These are phyloP conservation scores for Mycena vulgaris DNA, from an alignment of 768 basidiomycete genomes.

Conservation along the genomic window DNA sequence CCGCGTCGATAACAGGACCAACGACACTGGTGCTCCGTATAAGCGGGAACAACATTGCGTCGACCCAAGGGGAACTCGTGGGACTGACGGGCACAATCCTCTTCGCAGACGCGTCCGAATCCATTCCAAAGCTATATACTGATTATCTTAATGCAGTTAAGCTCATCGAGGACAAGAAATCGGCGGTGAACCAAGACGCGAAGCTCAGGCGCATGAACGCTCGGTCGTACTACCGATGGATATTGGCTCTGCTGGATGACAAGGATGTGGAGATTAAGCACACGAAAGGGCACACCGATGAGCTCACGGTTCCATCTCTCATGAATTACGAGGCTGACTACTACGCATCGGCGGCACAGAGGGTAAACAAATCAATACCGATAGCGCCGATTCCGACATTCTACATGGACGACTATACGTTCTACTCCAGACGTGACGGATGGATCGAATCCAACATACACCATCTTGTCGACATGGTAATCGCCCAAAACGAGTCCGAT, in stretches of 20 bases:
- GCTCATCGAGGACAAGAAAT: neutral
- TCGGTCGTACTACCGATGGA: slow-evolving; percentile 20
- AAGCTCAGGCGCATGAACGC: slow-evolving; percentile 17
- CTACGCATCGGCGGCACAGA: slow-evolving; percentile 18
- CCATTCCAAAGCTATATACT: neutral
- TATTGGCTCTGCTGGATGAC: neutral
- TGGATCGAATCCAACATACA: slow-evolving; percentile 26
- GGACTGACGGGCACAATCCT: neutral
- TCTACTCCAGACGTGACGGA: slow-evolving; percentile 5
- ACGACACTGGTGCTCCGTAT: neutral
- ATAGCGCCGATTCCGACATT: slow-evolving; percentile 23
- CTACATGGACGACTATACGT: slow-evolving; percentile 29
- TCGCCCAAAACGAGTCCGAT: too few species aligned
- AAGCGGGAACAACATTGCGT: neutral
- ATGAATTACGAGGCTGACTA: slow-evolving; percentile 23
- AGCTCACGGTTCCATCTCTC: neutral
- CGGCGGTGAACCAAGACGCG: neutral
- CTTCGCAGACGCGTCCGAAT: neutral
- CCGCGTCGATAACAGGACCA: neutral
- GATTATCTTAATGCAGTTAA: slow-evolving; percentile 7
- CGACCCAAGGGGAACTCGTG: neutral
- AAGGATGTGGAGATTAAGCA: neutral
- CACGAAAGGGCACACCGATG: neutral
- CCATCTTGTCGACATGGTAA: too few species aligned
- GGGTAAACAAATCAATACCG: rapidly evolving